Percentiles rank a stretch among this genome's conserved stretches.
Conservation (phyloP, 805 yeast genomes). For the Kuraishia piskuri region DNA sequence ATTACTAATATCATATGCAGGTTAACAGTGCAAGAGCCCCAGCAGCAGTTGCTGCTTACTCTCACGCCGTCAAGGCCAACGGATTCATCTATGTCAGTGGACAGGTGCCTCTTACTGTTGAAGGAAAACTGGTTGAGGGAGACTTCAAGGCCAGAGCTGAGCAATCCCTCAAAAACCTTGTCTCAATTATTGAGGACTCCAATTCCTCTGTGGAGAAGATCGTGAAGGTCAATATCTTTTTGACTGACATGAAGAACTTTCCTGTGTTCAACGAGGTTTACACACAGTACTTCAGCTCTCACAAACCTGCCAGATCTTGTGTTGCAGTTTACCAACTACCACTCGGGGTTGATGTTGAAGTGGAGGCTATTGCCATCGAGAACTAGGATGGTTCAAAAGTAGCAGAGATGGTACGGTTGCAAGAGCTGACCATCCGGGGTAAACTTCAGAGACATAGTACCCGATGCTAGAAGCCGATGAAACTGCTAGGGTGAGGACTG, state of each 20-base stretch:
- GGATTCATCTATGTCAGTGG: constrained; percentile 90
- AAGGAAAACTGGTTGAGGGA: constrained; percentile 72
- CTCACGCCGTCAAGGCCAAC: constrained; percentile 91
- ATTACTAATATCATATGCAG: constrained; percentile 10
- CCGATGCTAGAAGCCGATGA: background rate
- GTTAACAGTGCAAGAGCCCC: constrained; percentile 77
- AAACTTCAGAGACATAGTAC: background rate
- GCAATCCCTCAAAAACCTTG: constrained; percentile 60
- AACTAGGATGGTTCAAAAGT: constrained; percentile 13
- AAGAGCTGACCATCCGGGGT: too few species aligned
- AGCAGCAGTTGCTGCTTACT: constrained; percentile 93
- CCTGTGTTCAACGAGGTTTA: constrained; percentile 82
- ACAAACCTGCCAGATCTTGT: constrained; percentile 96
- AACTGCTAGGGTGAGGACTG: background rate
- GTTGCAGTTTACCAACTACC: constrained; percentile 93
- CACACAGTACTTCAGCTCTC: constrained; percentile 62
- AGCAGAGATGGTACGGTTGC: too few species aligned
- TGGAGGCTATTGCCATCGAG: constrained; percentile 88
- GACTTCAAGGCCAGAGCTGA: constrained; percentile 70
- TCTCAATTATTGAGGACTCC: constrained; percentile 72
- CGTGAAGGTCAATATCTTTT: constrained; percentile 83
- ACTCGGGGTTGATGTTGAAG: constrained; percentile 77
- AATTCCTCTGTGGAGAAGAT: constrained; percentile 78
- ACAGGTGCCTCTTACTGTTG: constrained; percentile 85
- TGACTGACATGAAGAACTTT: constrained; percentile 85